phyloP scores from a whole-genome alignment of 805 yeast genomes.

The Saccharomycopsis sp. region DNA sequence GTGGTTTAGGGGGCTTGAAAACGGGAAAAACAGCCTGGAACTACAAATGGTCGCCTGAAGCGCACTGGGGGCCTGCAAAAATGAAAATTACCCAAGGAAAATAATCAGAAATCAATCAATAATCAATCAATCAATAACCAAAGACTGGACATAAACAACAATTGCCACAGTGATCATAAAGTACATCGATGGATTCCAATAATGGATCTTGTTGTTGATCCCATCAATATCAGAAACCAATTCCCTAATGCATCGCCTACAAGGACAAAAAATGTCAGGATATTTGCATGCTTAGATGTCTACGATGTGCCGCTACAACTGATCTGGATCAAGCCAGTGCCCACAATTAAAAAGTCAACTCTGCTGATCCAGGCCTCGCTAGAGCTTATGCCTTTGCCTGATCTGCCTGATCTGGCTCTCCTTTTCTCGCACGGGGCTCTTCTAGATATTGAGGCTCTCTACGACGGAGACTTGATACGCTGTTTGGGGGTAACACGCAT shows the following conservation, averaged over 20 bases:
- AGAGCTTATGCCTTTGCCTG: background rate
- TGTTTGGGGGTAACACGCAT: slow-evolving; percentile 5
- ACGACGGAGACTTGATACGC: slow-evolving; percentile 3
- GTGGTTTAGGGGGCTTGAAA: no score
- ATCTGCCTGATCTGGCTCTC: background rate
- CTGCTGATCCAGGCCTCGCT: background rate
- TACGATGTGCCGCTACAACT: background rate
- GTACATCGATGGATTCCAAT: no score
- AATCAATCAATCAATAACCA: no score
- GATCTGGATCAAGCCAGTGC: slow-evolving; percentile 3
- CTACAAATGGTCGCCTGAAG: no score
- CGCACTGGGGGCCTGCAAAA: no score
- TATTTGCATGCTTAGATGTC: slow-evolving; percentile 2
- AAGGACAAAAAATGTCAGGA: slow-evolving; percentile 3
- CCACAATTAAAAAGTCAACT: background rate
- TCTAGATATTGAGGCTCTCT: slow-evolving; percentile 2
- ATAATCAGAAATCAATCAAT: no score
- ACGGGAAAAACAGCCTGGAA: no score
- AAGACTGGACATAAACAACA: no score
- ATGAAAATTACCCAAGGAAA: no score
- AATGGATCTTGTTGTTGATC: slow-evolving; percentile 8
- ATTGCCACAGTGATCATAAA: background rate
- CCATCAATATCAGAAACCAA: slow-evolving; percentile 1
- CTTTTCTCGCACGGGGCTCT: slow-evolving; percentile 5
- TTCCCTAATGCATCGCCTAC: slow-evolving; percentile 7